Conservation (phyloP, 2,329 filamentous ascomycete species). For the Fusarium decemcellulare region DNA sequence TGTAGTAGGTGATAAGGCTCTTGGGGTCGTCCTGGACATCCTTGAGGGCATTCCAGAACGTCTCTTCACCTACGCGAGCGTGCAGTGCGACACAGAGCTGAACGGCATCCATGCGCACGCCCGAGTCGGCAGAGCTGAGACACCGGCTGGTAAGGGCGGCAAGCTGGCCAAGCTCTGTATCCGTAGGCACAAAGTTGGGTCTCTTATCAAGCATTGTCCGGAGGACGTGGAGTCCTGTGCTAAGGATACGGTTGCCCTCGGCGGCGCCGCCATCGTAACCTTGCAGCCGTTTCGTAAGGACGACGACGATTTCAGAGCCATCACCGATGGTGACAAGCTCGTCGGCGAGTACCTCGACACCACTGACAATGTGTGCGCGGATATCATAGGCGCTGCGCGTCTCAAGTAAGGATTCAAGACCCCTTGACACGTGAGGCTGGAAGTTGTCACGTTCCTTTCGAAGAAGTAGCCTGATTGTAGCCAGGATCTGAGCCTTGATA, state of each 20-base stretch:
- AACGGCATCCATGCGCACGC: constrained; percentile 81
- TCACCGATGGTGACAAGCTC: constrained; percentile 79
- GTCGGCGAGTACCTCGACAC: constrained; percentile 80
- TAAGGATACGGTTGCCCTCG: constrained; percentile 67
- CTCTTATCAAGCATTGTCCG: constrained; percentile 70
- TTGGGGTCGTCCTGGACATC: constrained; percentile 79
- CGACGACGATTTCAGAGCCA: constrained; percentile 70
- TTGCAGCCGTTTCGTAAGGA: constrained; percentile 65
- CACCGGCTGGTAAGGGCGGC: constrained; percentile 67
- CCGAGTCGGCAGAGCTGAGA: constrained; percentile 72
- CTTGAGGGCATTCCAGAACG: constrained; percentile 78
- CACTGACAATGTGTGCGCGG: constrained; percentile 79
- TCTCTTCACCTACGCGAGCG: constrained; percentile 68
- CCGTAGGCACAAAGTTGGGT: constrained; percentile 63
- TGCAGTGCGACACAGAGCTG: constrained; percentile 84
- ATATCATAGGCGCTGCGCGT: constrained; percentile 77
- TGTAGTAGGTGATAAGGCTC: constrained; percentile 85
- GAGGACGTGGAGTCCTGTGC: constrained; percentile 76
- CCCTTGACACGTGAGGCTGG: constrained; percentile 75
- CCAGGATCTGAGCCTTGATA: constrained; percentile 80
- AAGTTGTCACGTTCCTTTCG: constrained; percentile 77
- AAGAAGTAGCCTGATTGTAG: constrained; percentile 80
- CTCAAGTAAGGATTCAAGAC: constrained; percentile 76
- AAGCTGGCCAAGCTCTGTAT: constrained; percentile 66
- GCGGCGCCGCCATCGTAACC: constrained; percentile 56